A percentile compares a stretch with the other conserved stretches of the same genome.
These are phyloP conservation scores for Penicillium robsamsonii DNA, from an alignment of 495 filamentous ascomycete species.

Conservation along the genomic window DNA sequence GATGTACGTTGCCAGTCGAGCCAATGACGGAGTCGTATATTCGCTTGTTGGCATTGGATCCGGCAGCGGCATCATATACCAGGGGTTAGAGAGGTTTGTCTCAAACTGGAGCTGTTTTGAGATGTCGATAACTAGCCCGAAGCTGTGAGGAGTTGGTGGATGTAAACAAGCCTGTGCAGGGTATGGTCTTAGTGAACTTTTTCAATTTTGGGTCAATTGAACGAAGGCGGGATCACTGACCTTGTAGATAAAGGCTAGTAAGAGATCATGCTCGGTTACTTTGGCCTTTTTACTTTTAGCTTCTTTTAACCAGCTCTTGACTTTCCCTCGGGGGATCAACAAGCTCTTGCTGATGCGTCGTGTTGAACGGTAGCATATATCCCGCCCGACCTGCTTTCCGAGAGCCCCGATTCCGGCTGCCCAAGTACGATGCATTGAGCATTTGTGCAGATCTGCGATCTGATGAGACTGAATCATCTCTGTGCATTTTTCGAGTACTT, in stretches of 20 bases:
- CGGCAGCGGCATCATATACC: constrained; percentile 10
- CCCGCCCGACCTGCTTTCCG: constrained; percentile 4
- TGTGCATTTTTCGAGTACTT: constrained; percentile 11
- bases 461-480: constrained; percentile 7
- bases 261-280: constrained; percentile 8
- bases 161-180: constrained; percentile 7
- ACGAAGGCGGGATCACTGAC: neutral
- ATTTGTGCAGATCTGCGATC: constrained; percentile 4
- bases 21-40: constrained; percentile 1
- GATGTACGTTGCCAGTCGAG: constrained; percentile 3
- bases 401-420: neutral
- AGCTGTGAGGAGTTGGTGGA: neutral
- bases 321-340: neutral
- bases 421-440: constrained; percentile 4
- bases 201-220: neutral
- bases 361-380: constrained; percentile 8
- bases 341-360: constrained; percentile 1
- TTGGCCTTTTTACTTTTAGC: neutral
- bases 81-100: constrained; percentile 7
- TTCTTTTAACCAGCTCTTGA: constrained; percentile 2
- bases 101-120: constrained; percentile 6
- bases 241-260: constrained; percentile 8
- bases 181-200: neutral
- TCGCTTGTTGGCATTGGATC: constrained; percentile 9
- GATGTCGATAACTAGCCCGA: constrained; percentile 5